These are phyloP conservation scores for Moelleriella libera DNA, from an alignment of 2,329 filamentous ascomycete species.

Conservation along the genomic window DNA sequence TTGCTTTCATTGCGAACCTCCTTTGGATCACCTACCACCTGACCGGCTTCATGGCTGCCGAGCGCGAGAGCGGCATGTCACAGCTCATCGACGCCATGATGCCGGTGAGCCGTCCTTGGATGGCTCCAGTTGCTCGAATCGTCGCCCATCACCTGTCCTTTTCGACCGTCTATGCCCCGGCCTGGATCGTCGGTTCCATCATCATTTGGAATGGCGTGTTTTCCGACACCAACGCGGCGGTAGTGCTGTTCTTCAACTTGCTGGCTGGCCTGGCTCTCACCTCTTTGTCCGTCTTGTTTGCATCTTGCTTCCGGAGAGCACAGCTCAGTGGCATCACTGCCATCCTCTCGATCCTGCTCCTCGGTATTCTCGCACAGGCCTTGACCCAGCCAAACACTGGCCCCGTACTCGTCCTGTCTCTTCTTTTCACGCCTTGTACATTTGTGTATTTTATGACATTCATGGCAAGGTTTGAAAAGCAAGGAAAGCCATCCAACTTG, in stretches of 20 bases:
- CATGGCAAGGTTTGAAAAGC: conserved; percentile 62
- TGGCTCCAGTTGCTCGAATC: conserved; percentile 64
- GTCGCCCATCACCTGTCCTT: conserved; percentile 71
- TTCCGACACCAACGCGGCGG: conserved; percentile 42
- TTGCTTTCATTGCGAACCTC: conserved; percentile 66
- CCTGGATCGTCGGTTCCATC: conserved; percentile 65
- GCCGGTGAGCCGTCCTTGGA: conserved; percentile 59
- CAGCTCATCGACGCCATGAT: conserved; percentile 88
- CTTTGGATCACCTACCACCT: conserved; percentile 79
- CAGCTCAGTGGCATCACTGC: conserved; percentile 77
- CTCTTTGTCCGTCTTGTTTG: conserved; percentile 69
- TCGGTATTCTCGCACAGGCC: conserved; percentile 74
- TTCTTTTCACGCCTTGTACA: conserved; percentile 78
- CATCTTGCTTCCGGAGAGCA: conserved; percentile 72
- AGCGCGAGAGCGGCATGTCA: conserved; percentile 77
- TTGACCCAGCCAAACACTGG: conserved; percentile 47
- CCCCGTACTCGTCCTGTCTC: conserved; percentile 52
- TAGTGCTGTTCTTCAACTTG: conserved; percentile 63
- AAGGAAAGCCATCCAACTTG: conserved; percentile 46
- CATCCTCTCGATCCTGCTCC: conserved; percentile 55
- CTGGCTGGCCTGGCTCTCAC: conserved; percentile 63
- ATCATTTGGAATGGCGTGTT: conserved; percentile 53
- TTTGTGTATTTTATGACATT: conserved; percentile 70
- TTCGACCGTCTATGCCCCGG: conserved; percentile 63
- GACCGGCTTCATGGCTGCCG: conserved; percentile 71